phyloP scores from a whole-genome alignment of 78 protist species.

The Dictyostelium citrinum region DNA sequence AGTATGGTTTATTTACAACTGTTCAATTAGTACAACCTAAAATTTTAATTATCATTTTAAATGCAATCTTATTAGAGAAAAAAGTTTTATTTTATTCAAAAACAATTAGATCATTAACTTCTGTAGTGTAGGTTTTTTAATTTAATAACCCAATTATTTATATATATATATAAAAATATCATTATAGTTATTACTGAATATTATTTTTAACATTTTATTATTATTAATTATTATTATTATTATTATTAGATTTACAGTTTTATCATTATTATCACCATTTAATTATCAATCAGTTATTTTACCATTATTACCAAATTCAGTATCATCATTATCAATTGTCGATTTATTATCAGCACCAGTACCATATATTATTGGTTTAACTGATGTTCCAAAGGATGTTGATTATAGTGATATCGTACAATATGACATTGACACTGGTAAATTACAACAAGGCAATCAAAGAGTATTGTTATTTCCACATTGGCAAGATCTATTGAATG shows the following conservation, averaged over 20 bases:
- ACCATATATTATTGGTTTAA: conserved; percentile 47
- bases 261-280: conserved; percentile 61
- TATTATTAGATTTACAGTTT: conserved; percentile 35
- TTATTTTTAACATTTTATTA: neutral
- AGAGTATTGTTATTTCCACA: conserved; percentile 12
- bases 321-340: conserved; percentile 12
- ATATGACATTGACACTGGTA: conserved; percentile 33
- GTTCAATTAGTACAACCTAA: conserved; percentile 35
- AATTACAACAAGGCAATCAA: neutral
- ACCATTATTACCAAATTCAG: conserved; percentile 54
- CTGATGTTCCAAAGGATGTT: neutral
- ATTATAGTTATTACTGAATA: too few species aligned
- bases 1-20: conserved; percentile 49
- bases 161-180: too few species aligned
- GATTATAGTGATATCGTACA: conserved; percentile 20
- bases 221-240: neutral
- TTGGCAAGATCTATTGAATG: neutral
- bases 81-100: conserved; percentile 53
- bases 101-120: conserved; percentile 45
- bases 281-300: conserved; percentile 63
- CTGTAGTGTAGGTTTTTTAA: conserved; percentile 33
- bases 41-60: conserved; percentile 4
- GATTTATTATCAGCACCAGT: conserved; percentile 70
- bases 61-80: conserved; percentile 38
- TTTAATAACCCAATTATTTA: too few species aligned